Base-by-base conservation (phyloP, 2,329 filamentous ascomycete species). In the Tolypocladium pustulatum region DNA sequence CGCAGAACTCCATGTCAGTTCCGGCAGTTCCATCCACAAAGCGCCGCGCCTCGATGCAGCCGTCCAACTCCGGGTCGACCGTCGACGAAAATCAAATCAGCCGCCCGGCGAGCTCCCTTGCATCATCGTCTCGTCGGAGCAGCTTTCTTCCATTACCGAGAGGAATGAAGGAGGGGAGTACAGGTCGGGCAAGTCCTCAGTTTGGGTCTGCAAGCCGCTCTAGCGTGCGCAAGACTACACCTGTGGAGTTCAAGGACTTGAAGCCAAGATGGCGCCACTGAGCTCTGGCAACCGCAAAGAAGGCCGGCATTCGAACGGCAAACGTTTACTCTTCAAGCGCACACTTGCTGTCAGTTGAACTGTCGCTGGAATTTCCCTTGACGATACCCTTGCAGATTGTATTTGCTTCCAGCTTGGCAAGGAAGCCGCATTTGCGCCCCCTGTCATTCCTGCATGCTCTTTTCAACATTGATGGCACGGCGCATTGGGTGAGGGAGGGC, bases 31-130 rank as follows among this genome's bases (percentile, higher is more conserved):
- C 76, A n/a, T 58, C 62, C 2, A 71, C 71, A 46, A 78, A 73
- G 57, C 77, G 83, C 25, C 78, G 82, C 36, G 74, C 78, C 7
- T 85, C 82, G 0, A 67, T 84, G 32, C 81, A 84, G 58, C 79
- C 81, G 3, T 72, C 75, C 20, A 66, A 66, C 43, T 68, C 75
- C 60, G 66, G 72, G 60, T 60, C 68, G 58, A 59, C 63, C 12
- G 66, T 68, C 17, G 67, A 66, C 36, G 68, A 71, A 61, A 58
- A 66, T 64, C 64, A 61, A 61, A 30, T 69, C 64, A 65, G 71
- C 67, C 77, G 84, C 36, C 78, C 84, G 13, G 79, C 78, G 51
- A 86, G 81, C 67, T 86, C 84, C 3, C 65, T 86, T 52, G 79
- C 81, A 8, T 71, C 73, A 2, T 65, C 70, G 25, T 75, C 72